phyloP scores from a whole-genome alignment of 768 basidiomycete genomes.

The Butyriboletus loyo region DNA sequence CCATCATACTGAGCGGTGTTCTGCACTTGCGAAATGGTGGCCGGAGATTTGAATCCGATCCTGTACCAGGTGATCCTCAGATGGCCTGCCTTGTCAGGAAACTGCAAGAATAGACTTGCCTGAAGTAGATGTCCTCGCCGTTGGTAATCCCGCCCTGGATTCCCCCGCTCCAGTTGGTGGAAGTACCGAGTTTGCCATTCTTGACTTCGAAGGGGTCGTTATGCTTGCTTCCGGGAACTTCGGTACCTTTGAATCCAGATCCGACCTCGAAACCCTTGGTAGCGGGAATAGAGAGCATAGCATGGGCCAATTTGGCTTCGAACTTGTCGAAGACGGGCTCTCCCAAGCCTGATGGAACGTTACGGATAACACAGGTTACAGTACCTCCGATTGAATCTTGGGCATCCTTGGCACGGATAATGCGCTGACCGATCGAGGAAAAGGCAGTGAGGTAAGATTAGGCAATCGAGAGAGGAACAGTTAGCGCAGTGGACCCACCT shows the following conservation, averaged over 20 bases:
- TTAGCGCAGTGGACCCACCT: slow-evolving; percentile 45
- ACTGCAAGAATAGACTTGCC: slow-evolving; percentile 44
- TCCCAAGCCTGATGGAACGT: slow-evolving; percentile 86
- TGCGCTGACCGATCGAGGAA: slow-evolving; percentile 54
- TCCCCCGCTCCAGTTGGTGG: slow-evolving; percentile 95
- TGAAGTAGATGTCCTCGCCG: slow-evolving; percentile 96
- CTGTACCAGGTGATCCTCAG: slow-evolving; percentile 40
- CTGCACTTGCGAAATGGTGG: slow-evolving; percentile 93
- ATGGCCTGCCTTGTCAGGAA: neutral
- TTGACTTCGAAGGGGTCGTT: slow-evolving; percentile 82
- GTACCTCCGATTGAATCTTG: slow-evolving; percentile 98
- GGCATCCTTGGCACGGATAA: slow-evolving; percentile 86
- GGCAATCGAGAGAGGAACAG: slow-evolving; percentile 32
- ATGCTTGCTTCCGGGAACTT: slow-evolving; percentile 89
- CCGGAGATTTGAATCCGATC: slow-evolving; percentile 96
- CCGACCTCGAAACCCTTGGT: slow-evolving; percentile 99
- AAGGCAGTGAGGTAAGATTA: slow-evolving; percentile 14
- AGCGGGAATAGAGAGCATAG: slow-evolving; percentile 98
- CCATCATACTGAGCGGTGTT: slow-evolving; percentile 92
- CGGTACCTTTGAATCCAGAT: slow-evolving; percentile 92
- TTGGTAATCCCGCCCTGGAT: slow-evolving; percentile 98
- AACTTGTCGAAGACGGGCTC: slow-evolving; percentile 99
- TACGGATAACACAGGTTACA: slow-evolving; percentile 92
- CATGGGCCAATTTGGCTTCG: slow-evolving; percentile 92
- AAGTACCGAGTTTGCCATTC: slow-evolving; percentile 76